phyloP scores from a whole-genome alignment of 176 grass and related monocot species.

The Carex parvula region DNA sequence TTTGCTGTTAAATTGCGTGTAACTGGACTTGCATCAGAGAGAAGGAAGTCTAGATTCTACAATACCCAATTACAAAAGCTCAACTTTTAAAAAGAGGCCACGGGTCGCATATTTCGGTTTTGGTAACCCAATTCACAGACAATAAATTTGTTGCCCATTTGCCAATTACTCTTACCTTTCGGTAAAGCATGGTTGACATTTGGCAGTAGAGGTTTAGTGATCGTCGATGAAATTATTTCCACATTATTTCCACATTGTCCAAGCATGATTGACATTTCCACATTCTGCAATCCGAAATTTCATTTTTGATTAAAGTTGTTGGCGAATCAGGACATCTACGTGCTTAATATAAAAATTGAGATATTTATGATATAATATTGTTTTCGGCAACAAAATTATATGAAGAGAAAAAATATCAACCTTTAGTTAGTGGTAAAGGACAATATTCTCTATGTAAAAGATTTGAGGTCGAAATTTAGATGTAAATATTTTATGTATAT shows the following conservation, averaged over 20 bases:
- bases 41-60: background rate
- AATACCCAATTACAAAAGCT: constrained; percentile 3
- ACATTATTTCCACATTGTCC: background rate
- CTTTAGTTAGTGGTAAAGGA: too few relatives aligned
- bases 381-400: background rate
- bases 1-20: constrained; percentile 8
- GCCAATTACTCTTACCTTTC: background rate
- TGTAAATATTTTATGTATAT: too few relatives aligned
- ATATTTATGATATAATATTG: background rate
- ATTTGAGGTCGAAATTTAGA: too few relatives aligned
- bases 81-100: constrained; percentile 12
- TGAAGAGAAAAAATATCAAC: background rate
- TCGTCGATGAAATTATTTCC: background rate
- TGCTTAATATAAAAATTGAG: background rate
- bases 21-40: background rate
- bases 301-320: too few relatives aligned
- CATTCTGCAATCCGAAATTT: too few relatives aligned
- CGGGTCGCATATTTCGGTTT: background rate
- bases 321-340: too few relatives aligned
- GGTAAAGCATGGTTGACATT: constrained; percentile 17
- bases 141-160: constrained; percentile 1
- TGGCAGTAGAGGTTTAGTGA: background rate
- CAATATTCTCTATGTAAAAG: too few relatives aligned
- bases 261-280: too few relatives aligned
- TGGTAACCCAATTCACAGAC: constrained; percentile 23